A percentile compares a stretch with the other conserved stretches of the same genome.
Evolutionary conservation across 495 filamentous ascomycete species (phyloP).

Genomic region (Cercophora samala): DNA sequence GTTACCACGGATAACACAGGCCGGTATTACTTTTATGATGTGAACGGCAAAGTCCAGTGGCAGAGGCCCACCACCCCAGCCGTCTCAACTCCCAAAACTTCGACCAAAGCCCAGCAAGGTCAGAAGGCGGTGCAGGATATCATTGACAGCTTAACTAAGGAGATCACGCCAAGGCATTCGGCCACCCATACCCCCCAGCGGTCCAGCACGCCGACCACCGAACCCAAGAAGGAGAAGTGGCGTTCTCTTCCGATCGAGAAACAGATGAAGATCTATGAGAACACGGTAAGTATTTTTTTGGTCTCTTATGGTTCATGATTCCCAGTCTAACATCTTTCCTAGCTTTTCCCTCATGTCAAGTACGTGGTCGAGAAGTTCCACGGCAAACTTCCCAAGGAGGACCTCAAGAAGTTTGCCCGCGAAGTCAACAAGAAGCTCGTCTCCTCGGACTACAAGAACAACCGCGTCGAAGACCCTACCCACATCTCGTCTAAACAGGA

Average conservation of each 20-base stretch:
- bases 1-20: slow-evolving; percentile 61
- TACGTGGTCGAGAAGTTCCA: slow-evolving; percentile 81
- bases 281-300: slow-evolving; percentile 59
- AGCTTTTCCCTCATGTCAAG: slow-evolving; percentile 82
- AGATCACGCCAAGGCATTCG: slow-evolving; percentile 44
- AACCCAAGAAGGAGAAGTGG: slow-evolving; percentile 80
- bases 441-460: slow-evolving; percentile 82
- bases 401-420: slow-evolving; percentile 82
- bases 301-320: background rate
- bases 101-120: slow-evolving; percentile 56
- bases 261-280: slow-evolving; percentile 89
- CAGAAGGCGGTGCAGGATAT: slow-evolving; percentile 69
- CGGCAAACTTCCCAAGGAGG: slow-evolving; percentile 77
- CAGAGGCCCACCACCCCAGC: slow-evolving; percentile 66
- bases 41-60: slow-evolving; percentile 74
- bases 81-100: slow-evolving; percentile 58
- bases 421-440: slow-evolving; percentile 87
- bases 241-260: slow-evolving; percentile 73
- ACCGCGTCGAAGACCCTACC: slow-evolving; percentile 76
- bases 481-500: slow-evolving; percentile 69
- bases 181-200: slow-evolving; percentile 63
- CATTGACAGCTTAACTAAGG: slow-evolving; percentile 77
- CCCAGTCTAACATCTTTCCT: slow-evolving; percentile 27
- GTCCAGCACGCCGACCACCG: slow-evolving; percentile 55
- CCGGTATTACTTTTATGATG: slow-evolving; percentile 75